Base-by-base conservation (phyloP, 805 yeast genomes). In the Lipomyces mesembrius region DNA sequence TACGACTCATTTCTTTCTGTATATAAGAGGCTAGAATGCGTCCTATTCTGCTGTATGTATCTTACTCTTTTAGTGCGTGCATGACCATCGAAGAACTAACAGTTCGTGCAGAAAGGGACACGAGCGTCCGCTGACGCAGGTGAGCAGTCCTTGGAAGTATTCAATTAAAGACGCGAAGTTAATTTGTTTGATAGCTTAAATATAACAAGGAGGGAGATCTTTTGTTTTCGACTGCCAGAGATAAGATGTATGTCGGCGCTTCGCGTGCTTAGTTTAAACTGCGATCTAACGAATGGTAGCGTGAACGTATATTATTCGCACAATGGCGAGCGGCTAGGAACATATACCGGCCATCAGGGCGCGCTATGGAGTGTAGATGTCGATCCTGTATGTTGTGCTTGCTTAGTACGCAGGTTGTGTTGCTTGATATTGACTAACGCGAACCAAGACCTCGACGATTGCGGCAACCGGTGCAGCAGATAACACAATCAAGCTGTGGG, bases 251-350 rank as follows among this genome's bases (percentile, higher is more conserved):
- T 46, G 77, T 71, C 7, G 49, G 22, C 8, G n/a, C n/a, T n/a
- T n/a, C n/a, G 49, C 49, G 11, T 8, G 22, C 2, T 17, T 17
- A n/a, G 43, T 20, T 53, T 22, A 6, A 17, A 17, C 12, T 22
- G n/a, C 11, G 29, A 57, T 8, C 35, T 43, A 43, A 43, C 57
- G 29, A 54, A 29, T 4, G 12, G 27, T 14, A 65, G 69, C 37
- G 74, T 73, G 54, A 69, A 67, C 58, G 88, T 94, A 69, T 96
- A 98, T 98, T 95, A 85, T 80, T 87, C 98, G 37, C 88, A 90
- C 70, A 94, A 93, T 78, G 99, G 99, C 75, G 99, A 95, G 81
- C 87, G 98, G 79, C 80, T 95, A 66, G 99, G 99, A 60, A 95
- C 99, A 67, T 85, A 91, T 73, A 87, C 80, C 55, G 93, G 93